phyloP scores from a whole-genome alignment of 2,329 filamentous ascomycete species.

The Clonostachys rosea region DNA sequence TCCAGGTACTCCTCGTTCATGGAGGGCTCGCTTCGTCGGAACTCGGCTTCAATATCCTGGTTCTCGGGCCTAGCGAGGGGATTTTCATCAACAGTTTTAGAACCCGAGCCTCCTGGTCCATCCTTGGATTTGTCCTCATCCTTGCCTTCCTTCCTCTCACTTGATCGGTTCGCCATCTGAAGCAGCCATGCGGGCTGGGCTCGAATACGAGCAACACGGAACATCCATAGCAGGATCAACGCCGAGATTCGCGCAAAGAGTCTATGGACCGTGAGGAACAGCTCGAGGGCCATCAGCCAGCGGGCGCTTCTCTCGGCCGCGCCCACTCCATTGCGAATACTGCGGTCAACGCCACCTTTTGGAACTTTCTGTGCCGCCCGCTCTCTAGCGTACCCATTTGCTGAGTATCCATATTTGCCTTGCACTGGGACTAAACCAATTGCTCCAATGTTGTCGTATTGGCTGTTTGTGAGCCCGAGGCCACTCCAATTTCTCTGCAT shows the following conservation, averaged over 20 bases:
- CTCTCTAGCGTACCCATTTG: slow-evolving; percentile 65
- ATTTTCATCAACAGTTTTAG: slow-evolving; percentile 22
- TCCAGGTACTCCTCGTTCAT: slow-evolving; percentile 64
- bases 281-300: slow-evolving; percentile 73
- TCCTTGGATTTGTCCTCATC: slow-evolving; percentile 3
- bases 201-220: slow-evolving; percentile 37
- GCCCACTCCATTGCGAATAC: slow-evolving; percentile 64
- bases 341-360: slow-evolving; percentile 39
- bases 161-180: slow-evolving; percentile 39
- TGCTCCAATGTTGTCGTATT: slow-evolving; percentile 46
- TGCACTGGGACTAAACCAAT: slow-evolving; percentile 49
- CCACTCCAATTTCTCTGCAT: slow-evolving; percentile 46
- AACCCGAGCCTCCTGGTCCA: too few relatives aligned
- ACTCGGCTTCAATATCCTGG: slow-evolving; percentile 78
- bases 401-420: slow-evolving; percentile 31
- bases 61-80: slow-evolving; percentile 45
- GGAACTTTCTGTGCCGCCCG: slow-evolving; percentile 57
- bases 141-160: slow-evolving; percentile 13
- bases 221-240: slow-evolving; percentile 46
- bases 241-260: slow-evolving; percentile 24
- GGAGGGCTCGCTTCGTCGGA: slow-evolving; percentile 49
- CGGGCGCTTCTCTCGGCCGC: slow-evolving; percentile 73
- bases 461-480: slow-evolving; percentile 37
- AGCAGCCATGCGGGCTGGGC: slow-evolving; percentile 46
- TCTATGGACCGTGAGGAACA: slow-evolving; percentile 66